Percentiles rank a stretch among this genome's conserved stretches.
These are phyloP conservation scores for Alternaria ethzedia DNA, from an alignment of 2,329 filamentous ascomycete species.

Conservation along the genomic window DNA sequence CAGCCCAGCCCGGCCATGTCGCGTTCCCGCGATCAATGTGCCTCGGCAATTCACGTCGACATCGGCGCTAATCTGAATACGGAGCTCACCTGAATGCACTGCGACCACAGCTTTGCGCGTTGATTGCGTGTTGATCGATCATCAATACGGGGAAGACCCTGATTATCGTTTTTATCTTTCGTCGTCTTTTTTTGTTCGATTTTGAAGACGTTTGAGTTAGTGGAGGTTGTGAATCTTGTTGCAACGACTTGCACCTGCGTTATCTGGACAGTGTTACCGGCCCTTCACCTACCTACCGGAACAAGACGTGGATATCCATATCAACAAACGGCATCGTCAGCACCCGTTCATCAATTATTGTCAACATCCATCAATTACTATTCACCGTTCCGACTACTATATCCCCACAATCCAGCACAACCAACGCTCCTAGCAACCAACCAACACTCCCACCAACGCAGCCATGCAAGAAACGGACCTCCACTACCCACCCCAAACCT, in stretches of 20 bases:
- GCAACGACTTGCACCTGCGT: background rate
- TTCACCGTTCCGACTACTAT: background rate
- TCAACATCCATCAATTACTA: background rate
- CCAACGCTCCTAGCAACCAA: background rate
- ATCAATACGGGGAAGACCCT: background rate
- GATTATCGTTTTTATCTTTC: background rate
- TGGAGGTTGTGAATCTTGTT: background rate
- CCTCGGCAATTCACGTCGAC: constrained; percentile 5
- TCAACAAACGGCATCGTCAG: background rate
- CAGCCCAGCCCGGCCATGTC: background rate
- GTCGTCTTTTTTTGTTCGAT: background rate
- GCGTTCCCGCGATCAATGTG: constrained; percentile 1
- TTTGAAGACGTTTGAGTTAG: background rate
- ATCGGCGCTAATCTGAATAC: constrained; percentile 13
- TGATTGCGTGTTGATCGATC: background rate
- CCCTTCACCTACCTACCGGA: background rate
- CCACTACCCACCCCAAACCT: constrained; percentile 53
- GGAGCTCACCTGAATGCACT: background rate
- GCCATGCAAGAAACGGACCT: constrained; percentile 41
- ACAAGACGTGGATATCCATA: background rate
- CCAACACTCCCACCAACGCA: background rate
- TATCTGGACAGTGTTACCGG: background rate
- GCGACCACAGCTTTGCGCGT: constrained; percentile 5
- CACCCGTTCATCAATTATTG: background rate
- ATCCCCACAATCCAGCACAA: background rate